Base-by-base conservation (phyloP, 129 eudicot species). In the Chrysanthemum lavandulifolium region DNA sequence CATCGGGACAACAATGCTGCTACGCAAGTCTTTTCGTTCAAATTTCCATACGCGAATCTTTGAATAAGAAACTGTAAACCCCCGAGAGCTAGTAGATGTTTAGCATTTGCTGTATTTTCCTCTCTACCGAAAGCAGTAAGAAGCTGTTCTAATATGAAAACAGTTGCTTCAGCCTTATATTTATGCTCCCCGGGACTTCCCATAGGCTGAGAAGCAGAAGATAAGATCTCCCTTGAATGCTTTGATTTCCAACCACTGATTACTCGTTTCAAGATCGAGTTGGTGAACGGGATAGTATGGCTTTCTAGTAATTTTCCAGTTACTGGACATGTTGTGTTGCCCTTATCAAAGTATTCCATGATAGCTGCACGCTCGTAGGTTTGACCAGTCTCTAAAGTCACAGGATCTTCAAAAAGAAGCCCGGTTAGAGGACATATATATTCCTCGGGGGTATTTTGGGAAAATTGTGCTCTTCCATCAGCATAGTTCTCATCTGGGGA, bases 351-450 rank as follows among this genome's bases (percentile, higher is more conserved):
- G 95, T 91, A 87, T 60, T 82, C 76, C 55, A 56, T 15, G 19
- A 90, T 80, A 53, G 95, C 94, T 80, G 65, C 76, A 18, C 83
- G 80, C 80, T 90, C 97, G 48, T 83, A 90, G 59, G 90, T 90
- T 85, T 87, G 91, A 57, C 97, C 97, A 12, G 91, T 90, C 67
- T 90, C 95, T 51, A 87, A 62, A 31, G 95, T 90, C 77, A 90
- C 95, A 0, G 97, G 97, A 72, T 90, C 91, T 79, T 85, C 86
- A 71, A 90, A 83, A 31, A 87, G 64, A 65, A 76, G 79, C 47
- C 85, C 89, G n/a, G 89, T 90, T 47, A 87, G 49, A 55, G 94
- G 96, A 85, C 96, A 87, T 67, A 85, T 16, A 48, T 84, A 90
- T 58, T 87, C 96, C 76, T 81, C 67, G 0, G 94, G 96, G 29